Base-by-base conservation (phyloP, 2,329 filamentous ascomycete species). In the Coniochaeta ligniaria region DNA sequence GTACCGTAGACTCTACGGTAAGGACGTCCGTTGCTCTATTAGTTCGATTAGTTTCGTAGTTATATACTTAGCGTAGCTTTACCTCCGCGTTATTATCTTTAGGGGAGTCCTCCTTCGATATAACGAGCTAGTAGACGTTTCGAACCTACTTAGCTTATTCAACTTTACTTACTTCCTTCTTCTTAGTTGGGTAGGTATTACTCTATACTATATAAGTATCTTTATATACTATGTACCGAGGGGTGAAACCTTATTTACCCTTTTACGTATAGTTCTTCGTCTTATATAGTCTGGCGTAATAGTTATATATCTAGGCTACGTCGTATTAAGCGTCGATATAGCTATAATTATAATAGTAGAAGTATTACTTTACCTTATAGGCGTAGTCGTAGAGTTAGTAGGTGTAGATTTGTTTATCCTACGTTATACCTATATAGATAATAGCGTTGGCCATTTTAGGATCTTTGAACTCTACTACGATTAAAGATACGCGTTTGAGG, bases 301-400 rank as follows among this genome's bases (percentile, higher is more conserved):
- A 68, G 64, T 65, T 64, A 58, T 64, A 69, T 62, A 45, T 63
- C 65, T 68, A 60, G 56, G 63, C 45, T 58, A 60, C 62, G 54
- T 63, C 60, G 58, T 60, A 68, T 64, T 68, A 61, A 63, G 64
- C 63, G 45, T 62, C 65, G 55, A 66, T 69, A 60, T 68, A 63
- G 50, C 66, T 64, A 47, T 68, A 68, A 43, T 67, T 61, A 35
- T 68, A 66, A 64, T 63, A 68, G 31, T 62, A 52, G 61, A 67
- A 66, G 64, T 62, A 70, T 63, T 69, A 63, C 60, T 70, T 70
- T n/a, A 70, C 59, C 62, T 63, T 67, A 62, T 62, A 69, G 57
- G 64, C 60, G 28, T 63, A 57, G 60, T 69, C 64, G 58, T 70
- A 70, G 38, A 68, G 65, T 62, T 70, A 57, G 62, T 61, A 68